Base-by-base conservation (phyloP, 169 alveolate species). In the Sarcocystis neurona region DNA sequence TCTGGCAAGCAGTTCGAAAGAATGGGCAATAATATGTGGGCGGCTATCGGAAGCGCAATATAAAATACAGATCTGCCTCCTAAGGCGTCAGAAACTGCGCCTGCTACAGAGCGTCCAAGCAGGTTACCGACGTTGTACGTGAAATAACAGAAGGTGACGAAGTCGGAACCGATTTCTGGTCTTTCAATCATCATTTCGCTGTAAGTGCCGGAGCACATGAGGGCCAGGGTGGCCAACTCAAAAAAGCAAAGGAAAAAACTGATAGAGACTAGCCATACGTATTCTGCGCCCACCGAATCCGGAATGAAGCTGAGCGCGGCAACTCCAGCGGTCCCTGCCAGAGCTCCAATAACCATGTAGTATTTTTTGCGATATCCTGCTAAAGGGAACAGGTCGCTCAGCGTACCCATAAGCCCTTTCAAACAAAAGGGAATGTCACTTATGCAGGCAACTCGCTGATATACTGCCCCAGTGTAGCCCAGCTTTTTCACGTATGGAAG, bases 41-140 rank as follows among this genome's bases (percentile, higher is more conserved):
- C 66, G n/a, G 85, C 78, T 48, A 89, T 48, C 23, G 93, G 93
- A 44, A 89, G 63, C n/a, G 75, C 47, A 60, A 90, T 84, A 48
- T 47, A 68, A 27, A 68, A 48, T 20, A 84, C 66, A 23, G 53
- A 58, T 39, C n/a, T n/a, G 20, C 90, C 78, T 2, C 90, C 90
- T n/a, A 44, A 12, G 5, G 27, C 44, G 63, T 89, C 93, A 20
- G 79, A 50, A 34, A 89, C 70, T 15, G 90, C 79, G 68, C 90
- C 93, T 32, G 79, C 79, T 6, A 68, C 34, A 0, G 87, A 48
- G n/a, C 58, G 50, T 6, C 88, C 93, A 3, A 84, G 43, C 32
- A 84, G 27, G 75, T 70, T 63, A 37, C 93, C 93, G 27, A 41
- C 27, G 41, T 68, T 43, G 74, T 41, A 44, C 32, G 68, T n/a